Percentiles rank a stretch among this genome's conserved stretches.
Evolutionary conservation across 2,329 filamentous ascomycete species (phyloP).

Genomic region (Fusarium sp.): DNA sequence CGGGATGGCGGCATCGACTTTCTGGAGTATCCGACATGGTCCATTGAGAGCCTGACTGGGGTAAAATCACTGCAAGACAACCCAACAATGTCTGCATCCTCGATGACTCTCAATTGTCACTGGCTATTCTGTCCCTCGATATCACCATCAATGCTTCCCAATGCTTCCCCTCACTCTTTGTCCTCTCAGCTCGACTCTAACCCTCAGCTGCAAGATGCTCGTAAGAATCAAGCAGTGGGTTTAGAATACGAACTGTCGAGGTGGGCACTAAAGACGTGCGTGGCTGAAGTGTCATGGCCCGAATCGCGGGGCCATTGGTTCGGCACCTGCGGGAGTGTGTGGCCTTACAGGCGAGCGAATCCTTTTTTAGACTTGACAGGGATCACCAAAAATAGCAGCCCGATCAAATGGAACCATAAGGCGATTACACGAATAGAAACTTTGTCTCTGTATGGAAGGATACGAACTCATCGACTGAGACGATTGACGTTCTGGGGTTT

Average conservation of each 20-base stretch:
- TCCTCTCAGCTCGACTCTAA: not conserved
- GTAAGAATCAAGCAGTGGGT: slow-evolving; percentile 22
- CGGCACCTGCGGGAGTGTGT: slow-evolving; percentile 19
- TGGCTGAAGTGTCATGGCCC: slow-evolving; percentile 32
- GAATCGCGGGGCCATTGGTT: slow-evolving; percentile 28
- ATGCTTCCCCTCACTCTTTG: not conserved
- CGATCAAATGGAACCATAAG: not conserved
- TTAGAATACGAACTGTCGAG: slow-evolving; percentile 42
- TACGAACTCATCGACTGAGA: slow-evolving; percentile 18
- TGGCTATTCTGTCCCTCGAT: not conserved
- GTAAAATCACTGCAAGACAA: slow-evolving; percentile 4
- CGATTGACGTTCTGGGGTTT: slow-evolving; percentile 23
- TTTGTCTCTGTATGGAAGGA: slow-evolving; percentile 19
- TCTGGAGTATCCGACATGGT: not conserved
- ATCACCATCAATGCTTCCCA: not conserved
- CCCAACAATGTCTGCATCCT: not conserved
- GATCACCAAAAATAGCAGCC: slow-evolving; percentile 33
- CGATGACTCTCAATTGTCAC: not conserved
- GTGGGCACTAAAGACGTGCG: slow-evolving; percentile 35
- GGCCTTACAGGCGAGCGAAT: slow-evolving; percentile 6
- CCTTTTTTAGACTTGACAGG: slow-evolving; percentile 5
- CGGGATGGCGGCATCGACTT: slow-evolving; percentile 29
- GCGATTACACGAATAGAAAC: slow-evolving; percentile 28
- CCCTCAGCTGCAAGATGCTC: slow-evolving; percentile 18
- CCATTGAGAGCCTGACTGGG: slow-evolving; percentile 10